Evolutionary conservation across 129 eudicot genomes (phyloP), one percentile per base, ranked within the genome.

Genomic region (Ambrosia trifida): DNA sequence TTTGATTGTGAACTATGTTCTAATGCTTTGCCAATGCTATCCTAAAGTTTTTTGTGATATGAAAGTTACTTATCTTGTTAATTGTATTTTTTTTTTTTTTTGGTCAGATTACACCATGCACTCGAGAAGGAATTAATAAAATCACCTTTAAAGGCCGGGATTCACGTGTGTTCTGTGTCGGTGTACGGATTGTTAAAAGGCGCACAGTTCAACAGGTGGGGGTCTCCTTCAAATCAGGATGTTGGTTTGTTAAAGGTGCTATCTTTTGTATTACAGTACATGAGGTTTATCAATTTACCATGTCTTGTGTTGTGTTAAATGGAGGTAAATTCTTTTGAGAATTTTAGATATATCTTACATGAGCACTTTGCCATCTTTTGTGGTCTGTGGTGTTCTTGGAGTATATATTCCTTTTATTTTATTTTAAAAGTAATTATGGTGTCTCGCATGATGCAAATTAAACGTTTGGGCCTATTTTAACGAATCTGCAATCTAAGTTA

Each of bases 161-260:
- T 77, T 74, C 87, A 57, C 96, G 97, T 10, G 80, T 86, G 13
- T 91, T 91, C 72, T 91, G 97, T 83, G 46, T 88, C 68, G 97
- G 97, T 49, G 94, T 91, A 64, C 84, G 97, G 72, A 80, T 91
- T 51, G 93, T 88, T 66, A 82, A 92, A 69, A 82, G 91, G 71
- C 95, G 95, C 33, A 89, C 95, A 41, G 81, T 92, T 63, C 89
- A 85, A 64, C 96, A 92, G 85, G 98, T 92, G 68, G 63, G 76
- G 17, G n/a, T 74, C 33, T 64, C 20, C n/a, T 65, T 64, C 64
- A 73, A 50, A 13, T 73, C 41, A 14, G 38, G 78, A 73, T 73
- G 63, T 63, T 62, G 5, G 40, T 73, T 64, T 73, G 52, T 73
- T 64, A 35, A 35, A 46, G 35, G 52, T 63, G 71, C 52, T 62